These are phyloP conservation scores for Macrophomina phaseolina DNA, from an alignment of 2,329 filamentous ascomycete species.

Conservation along the genomic window DNA sequence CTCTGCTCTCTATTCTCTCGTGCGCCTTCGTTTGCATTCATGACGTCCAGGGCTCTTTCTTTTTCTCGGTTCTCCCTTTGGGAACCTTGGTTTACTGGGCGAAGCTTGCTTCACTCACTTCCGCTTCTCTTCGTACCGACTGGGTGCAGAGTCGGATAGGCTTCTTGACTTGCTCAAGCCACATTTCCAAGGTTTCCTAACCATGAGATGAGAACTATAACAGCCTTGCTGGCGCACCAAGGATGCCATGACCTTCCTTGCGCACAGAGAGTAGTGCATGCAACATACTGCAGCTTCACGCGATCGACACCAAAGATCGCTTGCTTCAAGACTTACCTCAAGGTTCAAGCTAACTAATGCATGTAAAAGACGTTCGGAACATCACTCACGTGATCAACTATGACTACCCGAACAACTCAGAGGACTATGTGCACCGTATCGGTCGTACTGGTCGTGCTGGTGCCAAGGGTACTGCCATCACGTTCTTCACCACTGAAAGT, in stretches of 20 bases:
- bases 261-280: conserved; percentile 63
- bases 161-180: conserved; percentile 81
- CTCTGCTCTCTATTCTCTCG: conserved; percentile 92
- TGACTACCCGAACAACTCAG: conserved; percentile 96
- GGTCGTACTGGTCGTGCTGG: conserved; percentile 75
- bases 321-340: conserved; percentile 54
- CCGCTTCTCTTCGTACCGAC: conserved; percentile 71
- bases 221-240: conserved; percentile 50
- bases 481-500: conserved; percentile 99
- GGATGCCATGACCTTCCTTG: conserved; percentile 52
- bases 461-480: conserved; percentile 93
- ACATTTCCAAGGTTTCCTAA: conserved; percentile 73
- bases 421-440: conserved; percentile 73
- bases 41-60: conserved; percentile 87
- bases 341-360: conserved; percentile 75
- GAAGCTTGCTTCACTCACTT: conserved; percentile 73
- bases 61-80: conserved; percentile 81
- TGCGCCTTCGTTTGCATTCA: conserved; percentile 77
- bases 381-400: conserved; percentile 99
- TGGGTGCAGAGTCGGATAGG: conserved; percentile 79
- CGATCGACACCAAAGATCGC: conserved; percentile 61
- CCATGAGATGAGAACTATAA: conserved; percentile 61
- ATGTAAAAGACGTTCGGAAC: conserved; percentile 95
- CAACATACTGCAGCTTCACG: conserved; percentile 62
- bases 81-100: conserved; percentile 88